A percentile compares a stretch with the other conserved stretches of the same genome.
These are phyloP conservation scores for Aspergillus flavus DNA, from an alignment of 2,329 filamentous ascomycete genomes.

Conservation along the genomic window DNA sequence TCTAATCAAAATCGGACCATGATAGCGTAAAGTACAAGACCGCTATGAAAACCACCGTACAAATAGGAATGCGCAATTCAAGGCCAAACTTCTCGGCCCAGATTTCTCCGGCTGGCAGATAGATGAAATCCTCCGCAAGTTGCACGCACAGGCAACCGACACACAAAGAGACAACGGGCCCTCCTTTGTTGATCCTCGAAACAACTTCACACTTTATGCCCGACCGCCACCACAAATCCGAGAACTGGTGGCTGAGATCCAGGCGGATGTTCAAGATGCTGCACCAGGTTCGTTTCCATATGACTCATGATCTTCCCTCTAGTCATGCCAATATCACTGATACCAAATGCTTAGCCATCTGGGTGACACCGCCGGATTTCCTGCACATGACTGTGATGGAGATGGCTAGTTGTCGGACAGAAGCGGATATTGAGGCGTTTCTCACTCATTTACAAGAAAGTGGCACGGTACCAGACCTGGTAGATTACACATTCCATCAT, in stretches of 20 bases:
- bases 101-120: conserved; percentile 72
- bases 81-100: conserved; percentile 68
- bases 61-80: conserved; percentile 75
- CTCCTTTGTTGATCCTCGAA: conserved; percentile 71
- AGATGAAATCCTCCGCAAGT: conserved; percentile 72
- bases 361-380: conserved; percentile 78
- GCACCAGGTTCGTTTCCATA: conserved; percentile 65
- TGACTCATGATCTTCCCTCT: neutral
- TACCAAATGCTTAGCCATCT: conserved; percentile 60
- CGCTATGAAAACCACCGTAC: conserved; percentile 74
- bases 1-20: neutral
- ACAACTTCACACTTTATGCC: conserved; percentile 88
- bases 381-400: conserved; percentile 88
- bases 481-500: conserved; percentile 67
- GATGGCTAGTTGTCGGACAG: conserved; percentile 75
- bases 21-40: conserved; percentile 58
- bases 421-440: conserved; percentile 66
- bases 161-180: conserved; percentile 61
- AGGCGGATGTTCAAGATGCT: conserved; percentile 63
- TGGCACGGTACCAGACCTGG: conserved; percentile 57
- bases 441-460: conserved; percentile 59
- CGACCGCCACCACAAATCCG: conserved; percentile 74
- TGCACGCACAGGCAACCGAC: conserved; percentile 51
- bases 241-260: conserved; percentile 67
- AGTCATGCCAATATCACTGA: neutral